Percentiles rank a stretch among this genome's conserved stretches.
These are phyloP conservation scores for Nepenthes mirabilis DNA, from an alignment of 148 eudicot genomes.

Conservation along the genomic window DNA sequence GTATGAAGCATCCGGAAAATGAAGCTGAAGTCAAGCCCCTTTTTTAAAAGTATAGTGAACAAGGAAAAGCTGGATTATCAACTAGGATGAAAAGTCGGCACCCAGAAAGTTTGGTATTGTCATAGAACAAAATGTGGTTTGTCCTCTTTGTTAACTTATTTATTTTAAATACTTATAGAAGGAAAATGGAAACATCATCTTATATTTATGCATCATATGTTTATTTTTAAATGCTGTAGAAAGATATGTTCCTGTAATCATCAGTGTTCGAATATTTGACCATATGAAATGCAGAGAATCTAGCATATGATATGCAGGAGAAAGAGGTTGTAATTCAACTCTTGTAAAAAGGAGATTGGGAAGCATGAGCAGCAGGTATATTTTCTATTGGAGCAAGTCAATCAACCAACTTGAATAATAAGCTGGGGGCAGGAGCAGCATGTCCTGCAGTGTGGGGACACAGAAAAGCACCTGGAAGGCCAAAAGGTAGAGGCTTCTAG, in stretches of 20 bases:
- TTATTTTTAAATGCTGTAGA: slow-evolving; percentile 31
- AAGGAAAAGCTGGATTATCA: slow-evolving; percentile 30
- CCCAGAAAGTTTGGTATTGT: slow-evolving; percentile 34
- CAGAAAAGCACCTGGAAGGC: slow-evolving; percentile 53
- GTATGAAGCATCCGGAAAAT: slow-evolving; percentile 59
- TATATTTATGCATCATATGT: not conserved
- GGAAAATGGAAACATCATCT: not conserved
- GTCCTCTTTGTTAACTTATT: not conserved
- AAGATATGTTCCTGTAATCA: slow-evolving; percentile 38
- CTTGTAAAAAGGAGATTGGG: slow-evolving; percentile 38
- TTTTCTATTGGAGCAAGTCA: slow-evolving; percentile 42
- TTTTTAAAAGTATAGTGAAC: slow-evolving; percentile 39
- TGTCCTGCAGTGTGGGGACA: slow-evolving; percentile 33
- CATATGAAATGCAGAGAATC: slow-evolving; percentile 40
- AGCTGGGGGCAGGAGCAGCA: slow-evolving; percentile 55
- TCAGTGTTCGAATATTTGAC: slow-evolving; percentile 44
- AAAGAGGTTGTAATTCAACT: slow-evolving; percentile 47
- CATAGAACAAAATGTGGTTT: slow-evolving; percentile 54
- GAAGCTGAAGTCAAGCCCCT: slow-evolving; percentile 52
- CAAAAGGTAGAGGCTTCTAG: slow-evolving; percentile 52
- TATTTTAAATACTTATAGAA: not conserved
- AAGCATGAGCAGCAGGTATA: slow-evolving; percentile 31
- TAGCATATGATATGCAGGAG: slow-evolving; percentile 40
- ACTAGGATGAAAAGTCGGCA: slow-evolving; percentile 40
- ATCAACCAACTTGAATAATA: slow-evolving; percentile 17